A percentile compares a stretch with the other conserved stretches of the same genome.
phyloP scores from a whole-genome alignment of 2,329 filamentous ascomycete genomes.

The Pestalotiopsis sp. region DNA sequence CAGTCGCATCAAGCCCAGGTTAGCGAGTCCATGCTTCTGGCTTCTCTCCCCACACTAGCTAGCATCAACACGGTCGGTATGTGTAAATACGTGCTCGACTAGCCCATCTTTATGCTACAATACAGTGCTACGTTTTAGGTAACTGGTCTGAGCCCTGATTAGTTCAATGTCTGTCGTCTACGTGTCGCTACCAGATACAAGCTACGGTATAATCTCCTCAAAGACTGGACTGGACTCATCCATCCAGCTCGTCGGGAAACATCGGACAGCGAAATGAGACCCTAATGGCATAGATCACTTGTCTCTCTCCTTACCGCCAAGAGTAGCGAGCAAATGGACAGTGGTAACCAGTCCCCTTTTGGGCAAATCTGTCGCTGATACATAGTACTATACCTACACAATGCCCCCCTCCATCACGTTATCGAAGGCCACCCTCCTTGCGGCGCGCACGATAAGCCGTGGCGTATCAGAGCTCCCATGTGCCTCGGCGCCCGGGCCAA shows the following conservation, averaged over 20 bases:
- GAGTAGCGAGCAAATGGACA: background rate
- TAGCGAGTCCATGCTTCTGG: background rate
- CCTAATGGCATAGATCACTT: background rate
- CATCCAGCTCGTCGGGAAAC: conserved; percentile 4
- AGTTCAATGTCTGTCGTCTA: background rate
- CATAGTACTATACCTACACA: background rate
- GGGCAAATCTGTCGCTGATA: background rate
- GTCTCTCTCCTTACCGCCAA: background rate
- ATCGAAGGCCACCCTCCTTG: conserved; percentile 3
- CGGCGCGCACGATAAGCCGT: conserved; percentile 5
- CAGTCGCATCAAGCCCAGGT: background rate
- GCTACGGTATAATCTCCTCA: background rate
- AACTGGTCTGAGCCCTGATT: background rate
- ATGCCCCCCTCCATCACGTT: conserved; percentile 12
- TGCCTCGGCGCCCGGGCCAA: background rate
- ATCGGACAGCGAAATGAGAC: background rate
- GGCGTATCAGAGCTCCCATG: conserved; percentile 11
- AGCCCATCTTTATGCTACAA: background rate
- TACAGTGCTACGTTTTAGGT: background rate
- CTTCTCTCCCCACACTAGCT: background rate
- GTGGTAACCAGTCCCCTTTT: background rate
- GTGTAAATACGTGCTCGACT: background rate
- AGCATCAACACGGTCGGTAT: too few relatives aligned
- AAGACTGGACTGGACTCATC: background rate
- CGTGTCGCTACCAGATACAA: background rate